Percentiles rank a stretch among this genome's conserved stretches.
Conservation (phyloP, 495 filamentous ascomycete genomes). For the Niebla homalea region DNA sequence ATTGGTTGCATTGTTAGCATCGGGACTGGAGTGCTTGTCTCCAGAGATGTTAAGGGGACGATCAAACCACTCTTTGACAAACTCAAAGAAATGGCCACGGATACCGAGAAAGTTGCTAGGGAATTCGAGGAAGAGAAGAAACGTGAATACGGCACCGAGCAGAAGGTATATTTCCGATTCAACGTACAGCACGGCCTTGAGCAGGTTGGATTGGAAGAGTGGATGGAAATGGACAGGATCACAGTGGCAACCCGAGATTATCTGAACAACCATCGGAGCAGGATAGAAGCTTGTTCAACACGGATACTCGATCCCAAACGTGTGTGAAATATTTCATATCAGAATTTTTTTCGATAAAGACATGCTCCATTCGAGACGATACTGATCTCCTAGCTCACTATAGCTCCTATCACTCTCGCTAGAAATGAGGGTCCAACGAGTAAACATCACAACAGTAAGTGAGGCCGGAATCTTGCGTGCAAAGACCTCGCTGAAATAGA, state of each 20-base stretch:
- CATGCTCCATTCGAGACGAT: too few species aligned
- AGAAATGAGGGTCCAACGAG: too few species aligned
- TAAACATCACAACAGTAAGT: too few species aligned
- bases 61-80: constrained; percentile 23
- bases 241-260: constrained; percentile 29
- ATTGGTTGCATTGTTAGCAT: constrained; percentile 2
- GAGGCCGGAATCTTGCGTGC: too few species aligned
- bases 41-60: neutral
- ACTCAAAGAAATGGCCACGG: constrained; percentile 9
- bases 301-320: neutral
- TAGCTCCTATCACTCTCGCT: too few species aligned
- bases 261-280: constrained; percentile 15
- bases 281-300: neutral
- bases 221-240: constrained; percentile 26
- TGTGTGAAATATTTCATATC: too few species aligned
- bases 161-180: constrained; percentile 31
- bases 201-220: constrained; percentile 29
- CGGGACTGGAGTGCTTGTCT: neutral
- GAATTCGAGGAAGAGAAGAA: constrained; percentile 25
- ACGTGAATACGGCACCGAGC: constrained; percentile 12
- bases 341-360: too few species aligned
- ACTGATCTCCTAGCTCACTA: too few species aligned
- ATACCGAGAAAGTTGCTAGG: constrained; percentile 29
- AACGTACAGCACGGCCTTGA: constrained; percentile 33
- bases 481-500: too few species aligned